Evolutionary conservation across 2,329 filamentous ascomycete genomes (phyloP), one percentile per base, ranked within the genome.

Genomic region (Orbilia ellipsospora): DNA sequence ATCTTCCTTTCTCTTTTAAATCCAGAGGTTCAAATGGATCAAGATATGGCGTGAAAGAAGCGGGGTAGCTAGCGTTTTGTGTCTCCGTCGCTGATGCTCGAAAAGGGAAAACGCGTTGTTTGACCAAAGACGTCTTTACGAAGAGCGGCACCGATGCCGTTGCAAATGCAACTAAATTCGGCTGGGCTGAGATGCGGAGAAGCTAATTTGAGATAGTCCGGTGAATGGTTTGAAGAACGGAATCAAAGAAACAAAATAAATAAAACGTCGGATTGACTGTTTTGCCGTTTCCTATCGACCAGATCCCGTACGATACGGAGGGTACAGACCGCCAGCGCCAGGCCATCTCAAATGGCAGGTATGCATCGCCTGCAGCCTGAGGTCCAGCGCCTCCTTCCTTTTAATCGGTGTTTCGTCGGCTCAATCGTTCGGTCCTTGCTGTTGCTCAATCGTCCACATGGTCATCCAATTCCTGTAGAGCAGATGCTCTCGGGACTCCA

Each of bases 31-130:
- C 26, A 44, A 36, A 42, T n/a, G 45, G 42, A 36, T 13, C 20
- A 5, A 18, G 7, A 23, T 42, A 13, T 36, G 50, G 51, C 59
- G 57, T 45, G 62, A 12, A 13, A 62, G 62, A 73, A 73, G 69
- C 69, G 69, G 69, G 69, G 69, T 66, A 73, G 61, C 42, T 59
- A 45, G 50, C 16, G 31, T 23, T 15, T n/a, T n/a, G 15, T 48
- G 1, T 65, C 51, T 18, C 26, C 36, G 36, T 65, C 68, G 48
- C 8, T 55, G 61, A 59, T 48, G 45, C 55, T 61, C 45, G 68
- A 62, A 73, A 73, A 45, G 40, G 69, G 42, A 73, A 73, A 73
- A 66, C 56, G 69, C 69, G 69, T 73, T 73, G 69, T 67, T 52
- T 28, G 59, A 7, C 31, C 59, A 15, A 20, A 55, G 65, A 18